phyloP scores from a whole-genome alignment of 2,329 filamentous ascomycete genomes.

The Tolypocladium inflatum region DNA sequence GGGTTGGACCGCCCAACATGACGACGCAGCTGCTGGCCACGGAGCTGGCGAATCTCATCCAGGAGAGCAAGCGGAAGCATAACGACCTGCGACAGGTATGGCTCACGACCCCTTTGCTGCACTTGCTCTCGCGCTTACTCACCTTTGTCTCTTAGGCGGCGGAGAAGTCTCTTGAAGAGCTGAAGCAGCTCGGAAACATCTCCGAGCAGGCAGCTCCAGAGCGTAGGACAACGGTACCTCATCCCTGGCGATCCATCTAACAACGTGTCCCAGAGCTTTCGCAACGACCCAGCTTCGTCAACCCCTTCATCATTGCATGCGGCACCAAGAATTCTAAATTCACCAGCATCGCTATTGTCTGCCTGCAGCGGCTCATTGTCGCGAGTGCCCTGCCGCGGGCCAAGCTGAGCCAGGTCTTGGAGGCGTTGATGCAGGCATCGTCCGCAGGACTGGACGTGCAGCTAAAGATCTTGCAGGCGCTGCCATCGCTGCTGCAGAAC shows the following conservation, averaged over 20 bases:
- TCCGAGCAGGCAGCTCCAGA: slow-evolving; percentile 29
- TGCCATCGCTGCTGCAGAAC: slow-evolving; percentile 84
- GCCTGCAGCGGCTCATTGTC: slow-evolving; percentile 80
- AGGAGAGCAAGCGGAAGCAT: slow-evolving; percentile 93
- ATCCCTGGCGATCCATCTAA: background rate
- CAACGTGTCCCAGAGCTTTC: slow-evolving; percentile 57
- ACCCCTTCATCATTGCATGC: slow-evolving; percentile 91
- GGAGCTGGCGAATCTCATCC: slow-evolving; percentile 82
- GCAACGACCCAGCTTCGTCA: slow-evolving; percentile 73
- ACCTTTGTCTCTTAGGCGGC: slow-evolving; percentile 53
- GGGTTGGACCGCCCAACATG: slow-evolving; percentile 46
- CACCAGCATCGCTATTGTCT: slow-evolving; percentile 76
- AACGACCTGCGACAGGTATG: slow-evolving; percentile 74
- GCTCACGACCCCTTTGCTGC: slow-evolving; percentile 1
- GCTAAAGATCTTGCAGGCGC: slow-evolving; percentile 85
- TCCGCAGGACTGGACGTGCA: slow-evolving; percentile 80
- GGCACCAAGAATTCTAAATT: slow-evolving; percentile 85
- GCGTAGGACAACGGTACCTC: slow-evolving; percentile 14
- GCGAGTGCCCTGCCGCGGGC: slow-evolving; percentile 69
- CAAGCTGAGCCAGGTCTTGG: slow-evolving; percentile 75
- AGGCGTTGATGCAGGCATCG: slow-evolving; percentile 78
- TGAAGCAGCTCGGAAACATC: slow-evolving; percentile 44
- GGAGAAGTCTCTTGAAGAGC: slow-evolving; percentile 84
- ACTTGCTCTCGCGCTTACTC: background rate
- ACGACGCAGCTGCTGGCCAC: slow-evolving; percentile 82